Evolutionary conservation across 257 asterid genomes (phyloP), one percentile per base, ranked within the genome.

Genomic region (Primulina tabacum): DNA sequence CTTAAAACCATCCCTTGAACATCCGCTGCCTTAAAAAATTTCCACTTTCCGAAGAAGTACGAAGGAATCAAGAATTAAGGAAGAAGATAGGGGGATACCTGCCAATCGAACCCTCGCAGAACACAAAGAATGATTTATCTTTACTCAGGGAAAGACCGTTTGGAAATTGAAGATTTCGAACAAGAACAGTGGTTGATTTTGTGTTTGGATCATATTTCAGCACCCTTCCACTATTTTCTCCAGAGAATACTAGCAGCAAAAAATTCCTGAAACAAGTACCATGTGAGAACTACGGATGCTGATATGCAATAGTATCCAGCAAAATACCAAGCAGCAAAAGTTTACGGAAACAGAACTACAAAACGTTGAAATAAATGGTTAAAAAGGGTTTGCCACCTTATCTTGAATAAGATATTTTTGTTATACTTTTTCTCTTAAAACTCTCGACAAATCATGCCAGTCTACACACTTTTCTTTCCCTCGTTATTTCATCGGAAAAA

Each of bases 71-170:
- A 50, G 72, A 61, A 20, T 8, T 30, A 16, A 63, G 38, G 35
- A 61, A 59, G 67, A 29, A 30, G 55, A 72, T 33, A 28, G 18
- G 38, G 0, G 38, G 68, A 52, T 66, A 91, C 97, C 97, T 88
- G 78, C 96, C 98, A 16, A 82, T 43, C 30, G 85, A 67, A 75
- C 96, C 86, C 75, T 90, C 98, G 5, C 95, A 84, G 80, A 84
- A 90, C 65, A 85, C 95, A 67, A 93, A 76, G 83, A 89, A 93
- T 0, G 90, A 89, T 30, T 85, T 86, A 52, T 93, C 98, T 86
- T 90, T 93, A 70, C 98, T 93, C 11, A 93, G 72, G 76, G 97
- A 90, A 40, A 93, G 47, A 8, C 98, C 98, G 40, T 93, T 93
- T 6, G 97, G 96, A 61, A 93, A 93, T 67, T 90, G 97, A 67